phyloP scores from a whole-genome alignment of 345 rosid genomes.

The Gynandropsis gynandra region DNA sequence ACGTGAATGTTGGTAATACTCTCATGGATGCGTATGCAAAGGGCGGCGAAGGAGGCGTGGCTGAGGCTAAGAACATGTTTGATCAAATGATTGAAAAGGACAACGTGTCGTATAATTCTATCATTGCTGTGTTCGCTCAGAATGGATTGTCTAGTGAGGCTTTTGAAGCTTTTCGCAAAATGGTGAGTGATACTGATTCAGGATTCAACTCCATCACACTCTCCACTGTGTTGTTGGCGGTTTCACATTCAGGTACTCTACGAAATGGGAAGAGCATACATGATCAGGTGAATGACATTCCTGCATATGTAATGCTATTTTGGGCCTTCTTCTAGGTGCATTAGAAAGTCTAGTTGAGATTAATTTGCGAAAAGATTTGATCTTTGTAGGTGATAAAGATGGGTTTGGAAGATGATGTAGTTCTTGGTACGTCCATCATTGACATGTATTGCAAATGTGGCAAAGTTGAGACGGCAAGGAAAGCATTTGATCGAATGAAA shows the following conservation, averaged over 20 bases:
- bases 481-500: slow-evolving; percentile 53
- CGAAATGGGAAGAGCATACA: slow-evolving; percentile 61
- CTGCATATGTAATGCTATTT: neutral
- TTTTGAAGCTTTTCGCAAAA: slow-evolving; percentile 40
- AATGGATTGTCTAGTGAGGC: slow-evolving; percentile 61
- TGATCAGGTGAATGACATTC: slow-evolving; percentile 49
- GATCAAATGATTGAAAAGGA: slow-evolving; percentile 56
- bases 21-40: slow-evolving; percentile 81
- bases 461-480: slow-evolving; percentile 56
- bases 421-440: slow-evolving; percentile 59
- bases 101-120: slow-evolving; percentile 67
- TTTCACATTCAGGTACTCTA: slow-evolving; percentile 61
- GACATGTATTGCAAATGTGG: slow-evolving; percentile 95
- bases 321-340: neutral
- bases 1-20: slow-evolving; percentile 53
- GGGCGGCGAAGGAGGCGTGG: slow-evolving; percentile 38
- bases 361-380: slow-evolving; percentile 7
- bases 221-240: slow-evolving; percentile 63
- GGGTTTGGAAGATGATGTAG: slow-evolving; percentile 56
- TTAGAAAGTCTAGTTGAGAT: neutral
- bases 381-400: slow-evolving; percentile 58
- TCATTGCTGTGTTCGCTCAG: slow-evolving; percentile 67
- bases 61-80: slow-evolving; percentile 54
- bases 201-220: slow-evolving; percentile 58
- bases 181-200: slow-evolving; percentile 36